These are phyloP conservation scores for Argentina anserina DNA, from an alignment of 306 rosid genomes.

Conservation along the genomic window DNA sequence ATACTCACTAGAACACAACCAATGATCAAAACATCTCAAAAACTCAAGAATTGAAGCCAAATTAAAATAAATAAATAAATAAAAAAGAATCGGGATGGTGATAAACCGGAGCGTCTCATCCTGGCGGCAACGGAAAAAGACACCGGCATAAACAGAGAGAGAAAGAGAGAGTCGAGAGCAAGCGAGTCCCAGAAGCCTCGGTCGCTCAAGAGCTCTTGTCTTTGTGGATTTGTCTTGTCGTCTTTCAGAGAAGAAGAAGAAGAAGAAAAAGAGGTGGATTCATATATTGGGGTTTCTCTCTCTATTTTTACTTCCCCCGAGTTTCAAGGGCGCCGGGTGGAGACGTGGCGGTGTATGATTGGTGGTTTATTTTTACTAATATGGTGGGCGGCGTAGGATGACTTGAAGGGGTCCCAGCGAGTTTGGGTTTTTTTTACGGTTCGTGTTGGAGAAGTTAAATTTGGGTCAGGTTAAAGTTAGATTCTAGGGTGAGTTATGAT, in stretches of 20 bases:
- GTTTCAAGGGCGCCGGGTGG: background rate
- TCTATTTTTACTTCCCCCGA: background rate
- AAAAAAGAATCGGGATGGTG: background rate
- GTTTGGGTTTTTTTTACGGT: background rate
- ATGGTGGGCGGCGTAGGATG: conserved; percentile 1
- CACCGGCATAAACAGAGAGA: background rate
- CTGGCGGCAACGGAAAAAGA: conserved; percentile 22
- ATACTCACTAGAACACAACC: background rate
- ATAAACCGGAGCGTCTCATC: conserved; percentile 75
- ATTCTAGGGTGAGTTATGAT: too few species aligned
- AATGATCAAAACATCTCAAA: background rate
- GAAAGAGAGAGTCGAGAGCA: conserved; percentile 1
- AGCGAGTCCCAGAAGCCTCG: conserved; percentile 14
- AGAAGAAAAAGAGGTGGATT: background rate
- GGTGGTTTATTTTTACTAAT: background rate
- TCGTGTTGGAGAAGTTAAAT: background rate
- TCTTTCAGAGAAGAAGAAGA: background rate
- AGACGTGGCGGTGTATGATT: background rate
- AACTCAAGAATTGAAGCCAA: background rate
- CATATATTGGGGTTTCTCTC: background rate
- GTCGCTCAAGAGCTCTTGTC: conserved; percentile 3
- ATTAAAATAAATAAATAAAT: background rate
- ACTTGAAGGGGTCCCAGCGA: background rate
- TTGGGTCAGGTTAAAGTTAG: background rate
- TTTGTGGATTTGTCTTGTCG: background rate